Evolutionary conservation across 495 filamentous ascomycete genomes (phyloP).

Genomic region (Neurospora hispaniola): DNA sequence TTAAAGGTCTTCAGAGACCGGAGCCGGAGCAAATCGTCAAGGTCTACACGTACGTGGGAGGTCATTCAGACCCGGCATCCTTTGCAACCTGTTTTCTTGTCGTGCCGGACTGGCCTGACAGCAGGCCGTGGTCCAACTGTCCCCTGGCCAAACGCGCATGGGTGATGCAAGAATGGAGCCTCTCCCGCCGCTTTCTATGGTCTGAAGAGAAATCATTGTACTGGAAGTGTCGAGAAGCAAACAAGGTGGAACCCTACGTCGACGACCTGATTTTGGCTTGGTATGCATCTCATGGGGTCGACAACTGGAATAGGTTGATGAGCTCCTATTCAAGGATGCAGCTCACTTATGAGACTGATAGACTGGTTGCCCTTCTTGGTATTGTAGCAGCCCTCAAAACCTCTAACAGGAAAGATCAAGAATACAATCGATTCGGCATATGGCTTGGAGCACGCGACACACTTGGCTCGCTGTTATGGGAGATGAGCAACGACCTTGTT

Average conservation of each 20-base stretch:
- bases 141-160: not conserved
- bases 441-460: not conserved
- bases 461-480: not conserved
- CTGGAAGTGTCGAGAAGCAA: not conserved
- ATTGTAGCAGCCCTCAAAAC: not conserved
- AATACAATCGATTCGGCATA: not conserved
- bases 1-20: not conserved
- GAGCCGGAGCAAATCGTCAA: not conserved
- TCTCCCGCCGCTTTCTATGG: not conserved
- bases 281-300: too few relatives aligned
- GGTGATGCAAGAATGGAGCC: not conserved
- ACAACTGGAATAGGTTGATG: not conserved
- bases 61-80: not conserved
- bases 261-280: not conserved
- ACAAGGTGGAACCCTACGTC: not conserved
- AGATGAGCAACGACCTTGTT: not conserved
- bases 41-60: not conserved
- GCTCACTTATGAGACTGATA: not conserved
- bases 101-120: not conserved
- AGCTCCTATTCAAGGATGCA: fast-evolving
- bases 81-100: not conserved
- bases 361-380: not conserved
- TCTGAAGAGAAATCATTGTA: not conserved
- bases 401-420: not conserved
- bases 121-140: not conserved